Evolutionary conservation across 2,329 filamentous ascomycete genomes (phyloP).

Genomic region (Xylaria sp.): DNA sequence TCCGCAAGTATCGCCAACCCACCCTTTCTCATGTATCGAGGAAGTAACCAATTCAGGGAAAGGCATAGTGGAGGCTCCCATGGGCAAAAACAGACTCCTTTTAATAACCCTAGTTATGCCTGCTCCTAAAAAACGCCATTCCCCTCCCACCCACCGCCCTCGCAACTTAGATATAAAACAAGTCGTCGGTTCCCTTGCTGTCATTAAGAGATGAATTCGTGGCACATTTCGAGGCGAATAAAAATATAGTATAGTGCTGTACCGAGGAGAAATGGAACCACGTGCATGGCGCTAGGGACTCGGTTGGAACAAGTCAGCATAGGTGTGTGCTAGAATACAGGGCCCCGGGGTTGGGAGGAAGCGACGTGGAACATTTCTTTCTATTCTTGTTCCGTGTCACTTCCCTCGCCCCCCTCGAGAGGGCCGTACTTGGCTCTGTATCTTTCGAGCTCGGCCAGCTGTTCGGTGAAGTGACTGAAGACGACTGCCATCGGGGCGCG

Average conservation of each 20-base stretch:
- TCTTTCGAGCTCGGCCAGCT: slow-evolving; percentile 67
- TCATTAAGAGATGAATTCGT: slow-evolving; percentile 35
- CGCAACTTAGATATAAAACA: slow-evolving; percentile 26
- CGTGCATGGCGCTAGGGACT: not conserved
- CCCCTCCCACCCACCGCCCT: slow-evolving; percentile 8
- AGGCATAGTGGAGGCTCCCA: slow-evolving; percentile 1
- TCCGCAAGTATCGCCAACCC: slow-evolving; percentile 12
- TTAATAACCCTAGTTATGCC: slow-evolving; percentile 25
- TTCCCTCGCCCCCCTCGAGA: slow-evolving; percentile 46
- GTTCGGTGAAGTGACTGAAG: slow-evolving; percentile 63
- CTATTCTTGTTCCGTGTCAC: slow-evolving; percentile 45
- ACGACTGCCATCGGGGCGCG: slow-evolving; percentile 79
- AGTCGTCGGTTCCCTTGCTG: slow-evolving; percentile 19
- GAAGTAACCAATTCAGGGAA: slow-evolving; percentile 18
- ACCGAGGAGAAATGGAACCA: slow-evolving; percentile 10
- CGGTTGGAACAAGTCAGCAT: slow-evolving; percentile 7
- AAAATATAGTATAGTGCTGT: slow-evolving; percentile 33
- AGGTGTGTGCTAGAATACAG: slow-evolving; percentile 23
- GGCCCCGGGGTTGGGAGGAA: not conserved
- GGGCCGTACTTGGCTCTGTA: slow-evolving; percentile 62
- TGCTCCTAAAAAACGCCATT: slow-evolving; percentile 23
- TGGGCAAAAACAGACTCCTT: slow-evolving; percentile 20
- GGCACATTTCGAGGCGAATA: slow-evolving; percentile 32
- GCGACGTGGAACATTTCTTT: not conserved
- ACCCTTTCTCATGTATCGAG: slow-evolving; percentile 8